Conservation (phyloP, 2,329 filamentous ascomycete genomes). For the Exophiala xenobiotica region DNA sequence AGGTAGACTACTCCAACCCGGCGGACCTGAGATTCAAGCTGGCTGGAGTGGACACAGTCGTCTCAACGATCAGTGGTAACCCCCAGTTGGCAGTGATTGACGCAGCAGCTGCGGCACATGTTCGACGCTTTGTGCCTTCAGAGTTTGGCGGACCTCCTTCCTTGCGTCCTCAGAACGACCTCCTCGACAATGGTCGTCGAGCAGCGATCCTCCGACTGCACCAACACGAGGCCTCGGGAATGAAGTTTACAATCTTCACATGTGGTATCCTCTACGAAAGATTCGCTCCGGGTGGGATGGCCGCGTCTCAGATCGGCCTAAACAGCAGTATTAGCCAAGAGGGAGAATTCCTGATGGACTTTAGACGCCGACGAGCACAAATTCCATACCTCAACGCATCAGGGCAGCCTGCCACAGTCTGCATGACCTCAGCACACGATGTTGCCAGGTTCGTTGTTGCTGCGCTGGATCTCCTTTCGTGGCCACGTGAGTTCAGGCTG, state of each 20-base stretch:
- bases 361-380: conserved; percentile 58
- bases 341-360: conserved; percentile 66
- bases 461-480: conserved; percentile 63
- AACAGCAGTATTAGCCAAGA: conserved; percentile 56
- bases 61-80: conserved; percentile 68
- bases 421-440: conserved; percentile 68
- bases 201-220: conserved; percentile 58
- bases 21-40: conserved; percentile 63
- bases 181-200: conserved; percentile 60
- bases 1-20: conserved; percentile 64
- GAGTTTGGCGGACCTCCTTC: conserved; percentile 69
- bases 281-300: conserved; percentile 67
- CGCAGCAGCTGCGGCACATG: conserved; percentile 63
- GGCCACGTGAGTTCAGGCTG: conserved; percentile 70
- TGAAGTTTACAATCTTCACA: conserved; percentile 69
- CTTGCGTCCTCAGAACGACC: conserved; percentile 56
- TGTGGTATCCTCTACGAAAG: conserved; percentile 76
- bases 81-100: conserved; percentile 71
- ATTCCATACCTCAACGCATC: conserved; percentile 57
- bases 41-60: conserved; percentile 70
- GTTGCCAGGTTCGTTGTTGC: conserved; percentile 67
- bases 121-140: conserved; percentile 69
- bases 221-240: conserved; percentile 53
- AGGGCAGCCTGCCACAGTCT: conserved; percentile 56
- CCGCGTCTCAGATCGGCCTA: conserved; percentile 57